A percentile compares a stretch with the other conserved stretches of the same genome.
phyloP scores from a whole-genome alignment of 225 moss, liverwort and hornwort genomes.

The Antitrichia curtipendula region DNA sequence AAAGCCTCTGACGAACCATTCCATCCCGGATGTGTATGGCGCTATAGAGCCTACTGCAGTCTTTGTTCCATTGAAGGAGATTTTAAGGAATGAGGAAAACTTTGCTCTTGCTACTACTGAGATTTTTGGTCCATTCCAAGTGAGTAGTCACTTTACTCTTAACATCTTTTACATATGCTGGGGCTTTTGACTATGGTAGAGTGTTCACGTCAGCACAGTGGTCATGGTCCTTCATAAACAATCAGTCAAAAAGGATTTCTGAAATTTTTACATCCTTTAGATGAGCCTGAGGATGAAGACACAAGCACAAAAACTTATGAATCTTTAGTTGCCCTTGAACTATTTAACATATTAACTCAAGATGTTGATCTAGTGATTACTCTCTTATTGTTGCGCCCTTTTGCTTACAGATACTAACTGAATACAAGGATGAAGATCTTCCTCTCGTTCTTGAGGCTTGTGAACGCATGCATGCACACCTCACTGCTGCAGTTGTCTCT shows the following conservation, averaged over 20 bases:
- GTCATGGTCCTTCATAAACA: neutral
- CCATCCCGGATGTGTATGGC: slow-evolving; percentile 80
- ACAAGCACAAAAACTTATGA: neutral
- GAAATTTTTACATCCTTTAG: neutral
- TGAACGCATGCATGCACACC: slow-evolving; percentile 94
- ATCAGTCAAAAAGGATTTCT: neutral
- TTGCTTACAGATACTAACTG: slow-evolving; percentile 57
- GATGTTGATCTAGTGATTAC: neutral
- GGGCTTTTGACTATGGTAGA: neutral
- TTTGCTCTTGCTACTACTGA: slow-evolving; percentile 85
- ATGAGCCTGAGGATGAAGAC: neutral
- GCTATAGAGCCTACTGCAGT: slow-evolving; percentile 95
- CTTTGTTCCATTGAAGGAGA: slow-evolving; percentile 80
- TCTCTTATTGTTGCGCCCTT: neutral
- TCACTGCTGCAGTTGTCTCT: slow-evolving; percentile 96
- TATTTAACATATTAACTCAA: neutral
- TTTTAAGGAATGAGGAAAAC: slow-evolving; percentile 53
- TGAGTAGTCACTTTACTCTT: slow-evolving; percentile 4
- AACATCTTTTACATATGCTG: neutral
- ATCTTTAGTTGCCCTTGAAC: neutral
- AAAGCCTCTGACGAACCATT: slow-evolving; percentile 70
- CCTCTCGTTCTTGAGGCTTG: slow-evolving; percentile 90
- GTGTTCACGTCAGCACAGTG: neutral
- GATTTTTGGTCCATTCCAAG: slow-evolving; percentile 98
- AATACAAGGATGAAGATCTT: slow-evolving; percentile 65